Evolutionary conservation across 176 grass and related monocot genomes (phyloP).

Genomic region (Oryza glaberrima): DNA sequence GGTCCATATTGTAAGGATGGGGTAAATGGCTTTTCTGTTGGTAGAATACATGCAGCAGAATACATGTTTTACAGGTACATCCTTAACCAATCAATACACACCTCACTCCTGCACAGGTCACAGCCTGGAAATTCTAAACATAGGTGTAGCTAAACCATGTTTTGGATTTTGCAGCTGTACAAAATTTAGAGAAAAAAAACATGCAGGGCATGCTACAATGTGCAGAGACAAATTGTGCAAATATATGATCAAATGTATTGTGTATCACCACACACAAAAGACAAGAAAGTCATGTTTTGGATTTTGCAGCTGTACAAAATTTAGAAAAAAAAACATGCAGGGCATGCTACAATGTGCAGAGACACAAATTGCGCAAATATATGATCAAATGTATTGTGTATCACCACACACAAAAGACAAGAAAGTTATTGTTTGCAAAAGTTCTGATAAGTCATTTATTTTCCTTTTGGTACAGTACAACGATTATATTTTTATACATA

Average conservation of each 20-base stretch:
- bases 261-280: not conserved
- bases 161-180: not conserved
- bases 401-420: not conserved
- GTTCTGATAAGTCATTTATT: not conserved
- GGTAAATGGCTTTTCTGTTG: slow-evolving; percentile 36
- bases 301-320: not conserved
- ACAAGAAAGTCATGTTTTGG: not conserved
- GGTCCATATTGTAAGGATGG: slow-evolving; percentile 39
- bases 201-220: not conserved
- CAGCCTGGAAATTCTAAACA: not conserved
- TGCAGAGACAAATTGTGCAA: not conserved
- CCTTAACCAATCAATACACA: not conserved
- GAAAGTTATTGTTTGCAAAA: not conserved
- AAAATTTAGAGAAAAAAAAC: too few relatives aligned
- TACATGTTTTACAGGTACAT: slow-evolving; percentile 88
- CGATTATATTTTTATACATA: not conserved
- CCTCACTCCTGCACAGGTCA: not conserved
- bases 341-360: not conserved
- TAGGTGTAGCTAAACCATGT: not conserved
- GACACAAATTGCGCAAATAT: not conserved
- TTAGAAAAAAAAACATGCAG: not conserved
- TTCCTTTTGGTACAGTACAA: not conserved
- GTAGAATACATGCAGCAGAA: slow-evolving; percentile 62
- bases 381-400: not conserved
- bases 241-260: not conserved